A percentile compares a stretch with the other conserved stretches of the same genome.
Evolutionary conservation across 495 filamentous ascomycete species (phyloP).

Genomic region (Elasticomyces elasticus): DNA sequence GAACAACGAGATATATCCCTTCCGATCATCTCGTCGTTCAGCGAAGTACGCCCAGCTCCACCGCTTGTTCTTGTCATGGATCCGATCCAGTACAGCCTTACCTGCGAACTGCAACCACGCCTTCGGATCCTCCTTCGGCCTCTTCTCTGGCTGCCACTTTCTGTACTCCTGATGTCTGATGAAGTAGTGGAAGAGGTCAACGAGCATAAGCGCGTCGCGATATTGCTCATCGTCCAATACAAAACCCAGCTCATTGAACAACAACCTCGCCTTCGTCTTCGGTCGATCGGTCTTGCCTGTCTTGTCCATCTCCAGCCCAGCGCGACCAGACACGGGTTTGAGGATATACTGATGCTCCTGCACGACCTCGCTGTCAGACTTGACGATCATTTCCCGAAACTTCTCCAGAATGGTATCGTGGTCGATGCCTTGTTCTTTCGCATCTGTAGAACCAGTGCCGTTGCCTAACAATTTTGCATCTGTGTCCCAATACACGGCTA

Average conservation of each 20-base stretch:
- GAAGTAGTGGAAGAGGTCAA: conserved; percentile 96
- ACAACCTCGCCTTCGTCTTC: conserved; percentile 77
- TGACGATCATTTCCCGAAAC: conserved; percentile 66
- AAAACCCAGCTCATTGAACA: conserved; percentile 94
- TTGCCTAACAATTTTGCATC: conserved; percentile 73
- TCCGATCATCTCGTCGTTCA: conserved; percentile 81
- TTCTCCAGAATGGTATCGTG: conserved; percentile 67
- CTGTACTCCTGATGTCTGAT: conserved; percentile 96
- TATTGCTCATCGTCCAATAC: conserved; percentile 95
- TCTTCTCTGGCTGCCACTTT: conserved; percentile 76
- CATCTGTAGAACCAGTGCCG: conserved; percentile 51
- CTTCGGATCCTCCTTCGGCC: conserved; percentile 78
- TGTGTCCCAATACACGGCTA: conserved; percentile 97
- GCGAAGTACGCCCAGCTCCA: conserved; percentile 95
- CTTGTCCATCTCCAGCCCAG: conserved; percentile 88
- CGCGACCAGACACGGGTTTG: conserved; percentile 85
- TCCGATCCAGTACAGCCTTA: conserved; percentile 78
- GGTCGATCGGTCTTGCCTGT: conserved; percentile 68
- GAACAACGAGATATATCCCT: conserved; percentile 84
- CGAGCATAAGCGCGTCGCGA: conserved; percentile 91
- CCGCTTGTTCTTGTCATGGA: conserved; percentile 77
- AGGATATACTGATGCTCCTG: conserved; percentile 79
- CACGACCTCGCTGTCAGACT: conserved; percentile 43
- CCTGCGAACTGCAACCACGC: conserved; percentile 90
- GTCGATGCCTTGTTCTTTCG: conserved; percentile 54